phyloP scores from a whole-genome alignment of 495 filamentous ascomycete species.

The Hypoxylon fragiforme region DNA sequence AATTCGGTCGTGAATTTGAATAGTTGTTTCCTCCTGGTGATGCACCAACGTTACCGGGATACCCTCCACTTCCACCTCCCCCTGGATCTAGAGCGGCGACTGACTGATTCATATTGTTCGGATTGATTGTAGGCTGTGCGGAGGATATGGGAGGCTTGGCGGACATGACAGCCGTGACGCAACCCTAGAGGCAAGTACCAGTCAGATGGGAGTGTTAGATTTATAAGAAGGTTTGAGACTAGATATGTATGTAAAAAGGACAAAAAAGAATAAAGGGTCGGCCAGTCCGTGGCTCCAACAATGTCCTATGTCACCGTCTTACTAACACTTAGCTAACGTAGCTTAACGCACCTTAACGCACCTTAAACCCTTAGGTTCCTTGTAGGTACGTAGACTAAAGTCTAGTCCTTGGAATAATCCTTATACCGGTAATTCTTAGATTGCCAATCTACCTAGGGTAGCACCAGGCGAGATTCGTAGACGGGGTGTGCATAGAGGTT shows the following conservation, averaged over 20 bases:
- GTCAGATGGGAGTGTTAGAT: slow-evolving; percentile 3
- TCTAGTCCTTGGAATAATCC: too few relatives aligned
- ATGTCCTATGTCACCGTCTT: slow-evolving; percentile 3
- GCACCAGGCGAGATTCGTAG: slow-evolving; percentile 7
- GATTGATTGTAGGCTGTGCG: slow-evolving; percentile 11
- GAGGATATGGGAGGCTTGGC: slow-evolving; percentile 25
- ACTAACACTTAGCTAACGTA: background rate
- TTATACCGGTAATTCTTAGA: too few relatives aligned
- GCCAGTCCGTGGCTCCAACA: slow-evolving; percentile 5
- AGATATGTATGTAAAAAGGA: too few relatives aligned
- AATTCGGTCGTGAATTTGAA: slow-evolving; percentile 27
- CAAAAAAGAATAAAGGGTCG: background rate
- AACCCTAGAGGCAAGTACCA: slow-evolving; percentile 15
- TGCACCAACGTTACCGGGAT: slow-evolving; percentile 11
- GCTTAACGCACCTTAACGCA: slow-evolving; percentile 6
- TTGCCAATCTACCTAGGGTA: too few relatives aligned
- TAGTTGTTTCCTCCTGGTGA: slow-evolving; percentile 2
- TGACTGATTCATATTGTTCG: slow-evolving; percentile 29
- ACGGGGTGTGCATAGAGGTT: slow-evolving; percentile 15
- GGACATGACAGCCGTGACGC: slow-evolving; percentile 24
- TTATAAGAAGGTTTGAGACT: slow-evolving; percentile 16
- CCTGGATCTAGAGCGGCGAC: slow-evolving; percentile 19
- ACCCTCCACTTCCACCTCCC: slow-evolving; percentile 9
- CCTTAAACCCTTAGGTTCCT: too few relatives aligned
- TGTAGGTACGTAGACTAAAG: too few relatives aligned